These are phyloP conservation scores for Xylaria sp. DNA, from an alignment of 2,329 filamentous ascomycete species.

Conservation along the genomic window DNA sequence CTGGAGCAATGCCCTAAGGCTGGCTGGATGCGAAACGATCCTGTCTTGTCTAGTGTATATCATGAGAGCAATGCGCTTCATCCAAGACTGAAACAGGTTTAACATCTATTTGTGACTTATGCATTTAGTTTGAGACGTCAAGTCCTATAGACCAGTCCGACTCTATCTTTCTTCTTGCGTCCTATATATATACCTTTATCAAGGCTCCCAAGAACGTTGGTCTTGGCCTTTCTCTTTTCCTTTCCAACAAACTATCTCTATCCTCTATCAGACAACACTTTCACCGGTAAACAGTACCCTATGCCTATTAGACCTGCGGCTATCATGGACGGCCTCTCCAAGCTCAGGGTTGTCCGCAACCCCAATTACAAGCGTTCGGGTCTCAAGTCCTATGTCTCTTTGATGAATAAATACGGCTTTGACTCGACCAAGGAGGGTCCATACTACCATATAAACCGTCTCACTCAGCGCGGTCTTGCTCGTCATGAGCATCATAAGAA, in stretches of 20 bases:
- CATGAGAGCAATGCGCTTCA: constrained; percentile 10
- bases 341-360: constrained; percentile 65
- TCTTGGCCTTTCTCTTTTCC: background rate
- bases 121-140: constrained; percentile 1
- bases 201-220: background rate
- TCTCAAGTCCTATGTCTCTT: constrained; percentile 70
- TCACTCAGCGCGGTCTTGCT: constrained; percentile 60
- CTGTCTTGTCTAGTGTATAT: constrained; percentile 22
- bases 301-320: constrained; percentile 28
- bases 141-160: background rate
- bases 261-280: background rate
- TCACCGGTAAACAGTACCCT: background rate
- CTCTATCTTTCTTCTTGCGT: background rate
- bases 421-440: constrained; percentile 70
- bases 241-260: background rate
- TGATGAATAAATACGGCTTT: constrained; percentile 71
- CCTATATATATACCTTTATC: constrained; percentile 10
- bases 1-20: constrained; percentile 25
- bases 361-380: constrained; percentile 68
- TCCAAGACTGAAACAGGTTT: constrained; percentile 25
- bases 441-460: constrained; percentile 62
- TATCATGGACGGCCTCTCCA: constrained; percentile 49
- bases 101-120: background rate
- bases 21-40: constrained; percentile 21
- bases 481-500: constrained; percentile 41